Conservation (phyloP, 2,329 filamentous ascomycete species). For the Fusarium albosuccineum region DNA sequence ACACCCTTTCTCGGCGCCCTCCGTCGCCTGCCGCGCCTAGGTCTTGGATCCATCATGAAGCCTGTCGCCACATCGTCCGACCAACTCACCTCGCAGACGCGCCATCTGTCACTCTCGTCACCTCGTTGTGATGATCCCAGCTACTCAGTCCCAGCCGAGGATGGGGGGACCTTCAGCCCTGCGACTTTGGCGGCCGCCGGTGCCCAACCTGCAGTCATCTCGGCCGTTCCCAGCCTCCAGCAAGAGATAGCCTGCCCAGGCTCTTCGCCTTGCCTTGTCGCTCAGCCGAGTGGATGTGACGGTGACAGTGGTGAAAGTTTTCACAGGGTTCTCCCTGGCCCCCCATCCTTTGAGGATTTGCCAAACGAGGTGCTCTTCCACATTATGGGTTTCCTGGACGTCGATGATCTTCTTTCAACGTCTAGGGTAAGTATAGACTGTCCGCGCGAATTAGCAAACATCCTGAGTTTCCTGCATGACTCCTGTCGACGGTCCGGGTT, state of each 20-base stretch:
- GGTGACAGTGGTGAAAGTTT: constrained; percentile 1
- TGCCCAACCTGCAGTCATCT: constrained; percentile 47
- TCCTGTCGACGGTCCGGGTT: not conserved
- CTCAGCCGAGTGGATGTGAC: not conserved
- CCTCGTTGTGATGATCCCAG: constrained; percentile 26
- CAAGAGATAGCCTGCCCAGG: constrained; percentile 22
- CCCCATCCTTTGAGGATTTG: constrained; percentile 55
- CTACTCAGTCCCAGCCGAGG: constrained; percentile 24
- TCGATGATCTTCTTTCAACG: constrained; percentile 66
- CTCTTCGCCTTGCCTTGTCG: constrained; percentile 13
- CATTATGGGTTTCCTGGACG: constrained; percentile 68
- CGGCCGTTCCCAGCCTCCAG: constrained; percentile 21
- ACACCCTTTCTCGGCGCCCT: constrained; percentile 31
- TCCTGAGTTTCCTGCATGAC: constrained; percentile 1
- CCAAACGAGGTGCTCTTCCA: constrained; percentile 70
- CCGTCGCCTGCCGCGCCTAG: constrained; percentile 36
- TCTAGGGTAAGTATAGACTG: constrained; percentile 64
- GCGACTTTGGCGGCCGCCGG: constrained; percentile 43
- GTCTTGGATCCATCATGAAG: constrained; percentile 38
- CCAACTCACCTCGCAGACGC: constrained; percentile 52
- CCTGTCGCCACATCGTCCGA: constrained; percentile 47
- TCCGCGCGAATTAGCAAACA: constrained; percentile 12
- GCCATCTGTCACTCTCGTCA: constrained; percentile 48
- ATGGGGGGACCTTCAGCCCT: constrained; percentile 36
- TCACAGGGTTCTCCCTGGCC: not conserved